Percentiles rank a stretch among this genome's conserved stretches.
phyloP scores from a whole-genome alignment of 2,329 filamentous ascomycete species.

The Hypoxylon sp. region DNA sequence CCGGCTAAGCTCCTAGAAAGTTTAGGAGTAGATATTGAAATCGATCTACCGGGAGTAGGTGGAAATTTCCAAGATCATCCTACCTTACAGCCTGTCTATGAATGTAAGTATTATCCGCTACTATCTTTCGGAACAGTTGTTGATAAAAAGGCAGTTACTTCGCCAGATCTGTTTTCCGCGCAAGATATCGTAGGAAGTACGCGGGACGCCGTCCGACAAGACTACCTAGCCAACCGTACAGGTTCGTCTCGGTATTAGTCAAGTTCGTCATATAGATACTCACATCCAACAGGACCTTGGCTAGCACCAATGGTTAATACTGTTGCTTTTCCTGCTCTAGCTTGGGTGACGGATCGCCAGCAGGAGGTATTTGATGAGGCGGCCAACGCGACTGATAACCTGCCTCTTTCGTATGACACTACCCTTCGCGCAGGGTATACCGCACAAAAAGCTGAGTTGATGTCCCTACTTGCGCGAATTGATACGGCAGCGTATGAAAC shows the following conservation, averaged over 20 bases:
- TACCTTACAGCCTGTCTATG: constrained; percentile 51
- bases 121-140: constrained; percentile 1
- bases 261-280: constrained; percentile 16
- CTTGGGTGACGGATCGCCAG: constrained; percentile 36
- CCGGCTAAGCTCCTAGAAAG: constrained; percentile 49
- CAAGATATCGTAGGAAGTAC: constrained; percentile 48
- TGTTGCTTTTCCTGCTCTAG: constrained; percentile 50
- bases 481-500: constrained; percentile 50
- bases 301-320: constrained; percentile 52
- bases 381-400: constrained; percentile 29
- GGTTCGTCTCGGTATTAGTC: constrained; percentile 32
- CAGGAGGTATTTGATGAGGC: constrained; percentile 38
- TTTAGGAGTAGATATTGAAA: constrained; percentile 50
- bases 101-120: constrained; percentile 40
- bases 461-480: constrained; percentile 45
- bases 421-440: constrained; percentile 49
- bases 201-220: constrained; percentile 41
- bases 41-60: constrained; percentile 55
- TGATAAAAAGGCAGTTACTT: constrained; percentile 41
- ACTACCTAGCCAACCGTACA: constrained; percentile 50
- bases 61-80: constrained; percentile 55
- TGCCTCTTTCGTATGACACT: constrained; percentile 47
- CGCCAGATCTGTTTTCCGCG: constrained; percentile 48
- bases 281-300: constrained; percentile 47
- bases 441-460: constrained; percentile 45